Base-by-base conservation (phyloP, 306 rosid species). In the Ormosia semicastrata region DNA sequence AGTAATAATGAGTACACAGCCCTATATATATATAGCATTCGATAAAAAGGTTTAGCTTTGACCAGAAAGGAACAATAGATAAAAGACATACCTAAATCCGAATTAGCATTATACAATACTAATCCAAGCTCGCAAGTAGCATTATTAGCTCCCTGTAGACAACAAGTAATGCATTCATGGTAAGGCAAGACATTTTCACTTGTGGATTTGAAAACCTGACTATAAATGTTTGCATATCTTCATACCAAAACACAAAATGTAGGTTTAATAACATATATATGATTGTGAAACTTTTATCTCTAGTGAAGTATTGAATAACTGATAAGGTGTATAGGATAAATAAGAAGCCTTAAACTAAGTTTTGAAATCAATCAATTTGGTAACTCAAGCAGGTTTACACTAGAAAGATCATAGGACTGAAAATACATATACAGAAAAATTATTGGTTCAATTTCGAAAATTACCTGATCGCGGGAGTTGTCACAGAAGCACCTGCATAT, bases 401-500 rank as follows among this genome's bases (percentile, higher is more conserved):
- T 15, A 18, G 63, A 57, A 18, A 57, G 7, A 24, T 29, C 64
- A 24, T 4, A 18, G 36, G 36, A 1, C 1, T 10, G 15, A 46
- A 46, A 53, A 6, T 53, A 4, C 10, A 68, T 43, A 43, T 17
- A 8, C 12, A 13, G 3, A 13, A 29, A 12, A 13, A 6, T 43
- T 3, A 39, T 37, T 59, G 36, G 3, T 36, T 59, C 15, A 43
- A 60, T 44, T 30, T 40, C 1, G 14, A 18, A 34, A 53, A 39
- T 43, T 36, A 41, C 83, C 60, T 57, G 10, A 36, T 24, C 77
- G n/a, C 3, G 10, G 1, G 52, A 53, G 10, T n/a, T 59, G n/a
- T 56, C 52, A 34, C 40, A 70, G 53, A 47, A 58, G 58, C 63
- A 7, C 83, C 77, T 70, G 71, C 71, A 43, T 10, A 68, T 41